Evolutionary conservation across 164 flowering plant species (phyloP).

Genomic region (Pachysandra terminalis): DNA sequence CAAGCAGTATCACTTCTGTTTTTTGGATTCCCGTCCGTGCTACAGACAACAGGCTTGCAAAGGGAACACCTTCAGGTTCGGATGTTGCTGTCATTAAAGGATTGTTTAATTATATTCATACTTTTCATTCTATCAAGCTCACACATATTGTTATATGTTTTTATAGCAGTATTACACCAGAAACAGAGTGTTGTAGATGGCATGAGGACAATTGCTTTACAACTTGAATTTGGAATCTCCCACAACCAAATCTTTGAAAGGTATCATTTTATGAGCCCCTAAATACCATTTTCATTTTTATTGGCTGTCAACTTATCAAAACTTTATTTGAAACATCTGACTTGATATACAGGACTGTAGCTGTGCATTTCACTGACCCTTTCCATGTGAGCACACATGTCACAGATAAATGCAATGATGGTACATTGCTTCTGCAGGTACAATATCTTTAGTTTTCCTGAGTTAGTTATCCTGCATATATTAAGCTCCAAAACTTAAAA

Average conservation of each 20-base stretch:
- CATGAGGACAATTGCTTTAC: constrained; percentile 90
- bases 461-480: not conserved
- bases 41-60: constrained; percentile 51
- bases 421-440: constrained; percentile 89
- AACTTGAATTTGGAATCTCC: constrained; percentile 87
- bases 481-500: no score
- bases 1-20: constrained; percentile 62
- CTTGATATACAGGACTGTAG: constrained; percentile 64
- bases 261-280: constrained; percentile 26
- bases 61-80: constrained; percentile 78
- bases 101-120: constrained; percentile 3
- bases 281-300: constrained; percentile 2
- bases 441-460: not conserved
- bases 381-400: constrained; percentile 82
- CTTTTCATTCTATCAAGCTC: constrained; percentile 4
- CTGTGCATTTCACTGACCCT: constrained; percentile 95
- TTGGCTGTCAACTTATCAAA: not conserved
- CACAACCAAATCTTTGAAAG: constrained; percentile 93
- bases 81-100: constrained; percentile 7
- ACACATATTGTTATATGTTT: constrained; percentile 10
- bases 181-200: constrained; percentile 82
- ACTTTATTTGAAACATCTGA: constrained; percentile 3
- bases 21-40: constrained; percentile 90
- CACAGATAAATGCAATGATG: constrained; percentile 75
- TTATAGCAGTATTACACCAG: constrained; percentile 45